Conservation (phyloP, 1,139 yeast genomes). For the Candida buenavistaensis region DNA sequence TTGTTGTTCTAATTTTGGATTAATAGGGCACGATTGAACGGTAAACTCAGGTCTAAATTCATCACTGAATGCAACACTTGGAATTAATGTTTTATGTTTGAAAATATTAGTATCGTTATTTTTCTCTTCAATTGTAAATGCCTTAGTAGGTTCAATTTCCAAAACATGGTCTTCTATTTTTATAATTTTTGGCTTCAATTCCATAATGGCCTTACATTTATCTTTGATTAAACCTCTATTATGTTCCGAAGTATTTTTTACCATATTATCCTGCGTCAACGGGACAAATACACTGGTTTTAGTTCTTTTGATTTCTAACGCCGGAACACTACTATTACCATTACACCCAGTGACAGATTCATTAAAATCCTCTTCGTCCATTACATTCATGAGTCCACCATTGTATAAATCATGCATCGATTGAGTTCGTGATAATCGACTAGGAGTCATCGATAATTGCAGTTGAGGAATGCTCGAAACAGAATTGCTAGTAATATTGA, state of each 20-base stretch:
- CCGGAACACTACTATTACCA: conserved; percentile 6
- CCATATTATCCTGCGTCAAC: conserved; percentile 19
- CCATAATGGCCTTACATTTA: conserved; percentile 33
- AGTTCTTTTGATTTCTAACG: conserved; percentile 26
- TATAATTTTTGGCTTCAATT: conserved; percentile 10
- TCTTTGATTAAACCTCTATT: conserved; percentile 24
- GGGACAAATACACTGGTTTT: conserved; percentile 29
- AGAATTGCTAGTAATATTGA: conserved; percentile 8
- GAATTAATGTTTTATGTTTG: conserved; percentile 28
- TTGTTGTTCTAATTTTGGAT: conserved; percentile 53
- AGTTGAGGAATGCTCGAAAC: conserved; percentile 3
- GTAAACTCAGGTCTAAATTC: conserved; percentile 54
- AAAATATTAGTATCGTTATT: conserved; percentile 13
- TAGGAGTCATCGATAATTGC: conserved; percentile 16
- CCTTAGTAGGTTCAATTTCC: conserved; percentile 4
- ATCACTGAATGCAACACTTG: conserved; percentile 50
- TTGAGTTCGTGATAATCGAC: conserved; percentile 35
- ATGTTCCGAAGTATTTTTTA: conserved; percentile 22
- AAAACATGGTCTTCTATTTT: conserved; percentile 2
- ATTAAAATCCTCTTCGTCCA: conserved; percentile 10
- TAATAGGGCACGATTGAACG: conserved; percentile 50
- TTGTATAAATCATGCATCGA: conserved; percentile 38
- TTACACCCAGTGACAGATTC: too few relatives aligned
- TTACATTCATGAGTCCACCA: conserved; percentile 11
- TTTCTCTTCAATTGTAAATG: too few relatives aligned